Conservation (phyloP, 129 eudicot genomes). For the Saussurea involucrata region DNA sequence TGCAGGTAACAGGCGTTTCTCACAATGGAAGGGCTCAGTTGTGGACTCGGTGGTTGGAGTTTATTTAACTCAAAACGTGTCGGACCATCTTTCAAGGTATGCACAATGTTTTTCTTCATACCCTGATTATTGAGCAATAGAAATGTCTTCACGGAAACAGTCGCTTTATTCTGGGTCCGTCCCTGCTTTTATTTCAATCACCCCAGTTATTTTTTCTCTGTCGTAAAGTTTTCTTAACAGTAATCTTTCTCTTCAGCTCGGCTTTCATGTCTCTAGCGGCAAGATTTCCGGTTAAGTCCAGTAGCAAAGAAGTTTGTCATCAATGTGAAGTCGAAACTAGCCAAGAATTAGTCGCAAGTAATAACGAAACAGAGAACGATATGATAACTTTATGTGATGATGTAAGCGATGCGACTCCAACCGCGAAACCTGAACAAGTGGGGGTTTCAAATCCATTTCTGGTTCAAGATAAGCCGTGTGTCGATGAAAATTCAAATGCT, state of each 20-base stretch:
- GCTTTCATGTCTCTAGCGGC: constrained; percentile 65
- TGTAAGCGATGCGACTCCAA: background rate
- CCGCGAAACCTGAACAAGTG: background rate
- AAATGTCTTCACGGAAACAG: background rate
- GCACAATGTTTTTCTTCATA: background rate
- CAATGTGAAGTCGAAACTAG: constrained; percentile 6
- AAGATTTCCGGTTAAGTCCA: constrained; percentile 38
- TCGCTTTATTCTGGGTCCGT: background rate
- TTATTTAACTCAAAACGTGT: constrained; percentile 70
- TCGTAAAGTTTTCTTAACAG: background rate
- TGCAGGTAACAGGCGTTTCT: constrained; percentile 61
- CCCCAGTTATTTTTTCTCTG: background rate
- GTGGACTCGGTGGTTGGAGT: constrained; percentile 74
- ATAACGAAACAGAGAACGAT: constrained; percentile 11
- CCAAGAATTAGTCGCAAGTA: constrained; percentile 27
- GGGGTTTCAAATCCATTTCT: background rate
- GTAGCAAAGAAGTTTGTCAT: constrained; percentile 15
- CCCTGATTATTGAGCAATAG: background rate
- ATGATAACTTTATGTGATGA: constrained; percentile 5
- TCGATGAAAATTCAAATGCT: background rate
- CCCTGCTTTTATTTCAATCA: background rate
- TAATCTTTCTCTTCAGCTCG: constrained; percentile 39
- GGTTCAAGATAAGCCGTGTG: constrained; percentile 14
- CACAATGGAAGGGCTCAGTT: constrained; percentile 79
- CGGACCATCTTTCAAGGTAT: constrained; percentile 70